Evolutionary conservation across 2,329 filamentous ascomycete species (phyloP), one percentile per base, ranked within the genome.

Genomic region (Trichoderma simmonsii): DNA sequence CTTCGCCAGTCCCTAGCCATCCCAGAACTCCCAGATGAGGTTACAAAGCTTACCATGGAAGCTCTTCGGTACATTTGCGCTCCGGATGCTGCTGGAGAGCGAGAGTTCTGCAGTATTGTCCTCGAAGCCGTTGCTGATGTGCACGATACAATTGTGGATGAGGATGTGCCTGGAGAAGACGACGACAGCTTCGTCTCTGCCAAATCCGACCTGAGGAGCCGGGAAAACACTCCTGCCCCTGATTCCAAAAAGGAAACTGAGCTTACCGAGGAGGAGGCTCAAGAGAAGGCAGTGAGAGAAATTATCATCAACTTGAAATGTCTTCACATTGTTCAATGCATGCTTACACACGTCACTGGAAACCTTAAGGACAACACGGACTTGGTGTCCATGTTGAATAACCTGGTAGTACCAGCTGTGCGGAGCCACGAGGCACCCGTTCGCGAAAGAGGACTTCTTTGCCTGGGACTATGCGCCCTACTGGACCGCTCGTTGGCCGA

Each of bases 291-390:
- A 1, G 90, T 98, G 75, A 91, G 90, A 75, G 94, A 98, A 82
- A 96, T 98, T 79, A 91, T 98, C 85, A 92, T 98, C 80, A 98
- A 98, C 85, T 95, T 98, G 89, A 98, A 98, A 83, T 98, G 96
- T 81, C 87, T 99, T 73, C 93, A 98, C 79, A 98, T 99, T 76
- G 95, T 97, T 30, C 94, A 98, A 81, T 98, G 94, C 85, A 97
- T 98, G 93, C 87, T 99, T 66, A 91, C 97, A 79, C 97, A 98
- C 78, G 93, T 99, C 11, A 88, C 93, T 68, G 93, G 94, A 73
- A 93, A 93, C 77, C 85, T 98, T 48, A 94, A 98, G 81, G 89
- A 95, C 76, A 97, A 97, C 79, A 91, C 92, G 71, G 92, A 97
- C 78, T 84, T 98, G n/a, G 93, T 97, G 4, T 93, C 93, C n/a